A percentile compares a stretch with the other conserved stretches of the same genome.
These are phyloP conservation scores for Pugionium dolabratum DNA, from an alignment of 345 rosid species.

Conservation along the genomic window DNA sequence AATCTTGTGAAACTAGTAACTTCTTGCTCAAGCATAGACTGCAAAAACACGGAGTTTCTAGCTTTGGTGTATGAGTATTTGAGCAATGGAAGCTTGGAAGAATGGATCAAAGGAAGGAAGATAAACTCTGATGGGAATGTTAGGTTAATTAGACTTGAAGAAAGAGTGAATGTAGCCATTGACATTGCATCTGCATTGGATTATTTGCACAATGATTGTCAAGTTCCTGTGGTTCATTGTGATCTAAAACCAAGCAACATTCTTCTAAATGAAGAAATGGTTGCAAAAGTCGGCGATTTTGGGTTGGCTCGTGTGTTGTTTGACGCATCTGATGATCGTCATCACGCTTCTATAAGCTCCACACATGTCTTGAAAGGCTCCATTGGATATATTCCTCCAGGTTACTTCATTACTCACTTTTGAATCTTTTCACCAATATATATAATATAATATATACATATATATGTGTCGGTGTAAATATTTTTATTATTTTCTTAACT, in stretches of 20 bases:
- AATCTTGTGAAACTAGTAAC: conserved; percentile 58
- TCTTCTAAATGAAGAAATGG: conserved; percentile 49
- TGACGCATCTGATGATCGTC: conserved; percentile 33
- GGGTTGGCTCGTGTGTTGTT: conserved; percentile 49
- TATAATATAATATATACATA: no score
- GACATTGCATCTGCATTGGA: conserved; percentile 52
- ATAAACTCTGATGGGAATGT: conserved; percentile 36
- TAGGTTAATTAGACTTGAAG: conserved; percentile 40
- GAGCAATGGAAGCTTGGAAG: conserved; percentile 50
- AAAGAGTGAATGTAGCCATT: conserved; percentile 50
- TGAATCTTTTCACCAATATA: neutral
- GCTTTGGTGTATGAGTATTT: conserved; percentile 59
- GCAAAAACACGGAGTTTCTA: conserved; percentile 46
- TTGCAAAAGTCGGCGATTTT: conserved; percentile 58
- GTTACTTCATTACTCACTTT: conserved; percentile 30
- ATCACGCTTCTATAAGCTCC: conserved; percentile 42
- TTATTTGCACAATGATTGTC: conserved; percentile 56
- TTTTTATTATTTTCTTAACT: neutral
- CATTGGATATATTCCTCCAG: conserved; percentile 60
- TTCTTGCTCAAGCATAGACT: conserved; percentile 54
- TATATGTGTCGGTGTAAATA: no score
- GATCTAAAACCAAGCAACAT: conserved; percentile 44
- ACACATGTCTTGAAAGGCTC: conserved; percentile 50
- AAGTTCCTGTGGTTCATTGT: conserved; percentile 57
- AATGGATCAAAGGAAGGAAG: conserved; percentile 50